Conservation (phyloP, 2,329 filamentous ascomycete genomes). For the Ustulina deusta region DNA sequence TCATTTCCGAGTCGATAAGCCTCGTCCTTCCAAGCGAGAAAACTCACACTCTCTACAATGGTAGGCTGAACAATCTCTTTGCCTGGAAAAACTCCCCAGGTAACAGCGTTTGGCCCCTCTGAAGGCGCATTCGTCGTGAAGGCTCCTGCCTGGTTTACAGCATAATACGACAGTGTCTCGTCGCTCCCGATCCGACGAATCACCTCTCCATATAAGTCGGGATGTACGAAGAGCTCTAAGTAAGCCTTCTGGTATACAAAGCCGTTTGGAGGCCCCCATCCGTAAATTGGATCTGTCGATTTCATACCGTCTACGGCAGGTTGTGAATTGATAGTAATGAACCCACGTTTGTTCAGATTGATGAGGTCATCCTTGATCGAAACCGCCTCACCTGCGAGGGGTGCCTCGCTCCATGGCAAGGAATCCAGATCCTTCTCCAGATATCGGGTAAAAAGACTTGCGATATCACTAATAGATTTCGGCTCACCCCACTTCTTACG, state of each 20-base stretch:
- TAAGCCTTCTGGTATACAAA: constrained; percentile 99
- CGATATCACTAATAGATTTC: constrained; percentile 80
- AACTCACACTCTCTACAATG: constrained; percentile 98
- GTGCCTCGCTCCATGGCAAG: constrained; percentile 93
- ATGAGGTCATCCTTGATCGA: constrained; percentile 82
- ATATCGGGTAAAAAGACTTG: constrained; percentile 86
- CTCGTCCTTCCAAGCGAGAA: constrained; percentile 98
- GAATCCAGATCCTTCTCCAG: constrained; percentile 83
- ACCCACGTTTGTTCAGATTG: constrained; percentile 83
- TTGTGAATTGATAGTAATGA: constrained; percentile 97
- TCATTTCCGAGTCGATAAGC: constrained; percentile 92
- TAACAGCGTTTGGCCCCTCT: constrained; percentile 96
- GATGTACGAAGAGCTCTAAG: constrained; percentile 88
- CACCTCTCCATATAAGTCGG: constrained; percentile 81
- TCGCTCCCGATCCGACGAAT: constrained; percentile 81
- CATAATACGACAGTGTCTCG: constrained; percentile 91
- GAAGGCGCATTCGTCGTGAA: constrained; percentile 86
- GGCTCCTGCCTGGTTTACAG: constrained; percentile 84
- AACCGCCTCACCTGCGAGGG: constrained; percentile 85
- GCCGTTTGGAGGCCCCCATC: constrained; percentile 94
- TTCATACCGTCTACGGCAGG: constrained; percentile 92
- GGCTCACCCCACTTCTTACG: constrained; percentile 95
- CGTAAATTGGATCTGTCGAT: constrained; percentile 86
- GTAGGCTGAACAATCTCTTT: constrained; percentile 99
- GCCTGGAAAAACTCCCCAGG: constrained; percentile 98